Percentiles rank a stretch among this genome's conserved stretches.
phyloP scores from a whole-genome alignment of 2,329 filamentous ascomycete species.

The Botrytis galanthina region DNA sequence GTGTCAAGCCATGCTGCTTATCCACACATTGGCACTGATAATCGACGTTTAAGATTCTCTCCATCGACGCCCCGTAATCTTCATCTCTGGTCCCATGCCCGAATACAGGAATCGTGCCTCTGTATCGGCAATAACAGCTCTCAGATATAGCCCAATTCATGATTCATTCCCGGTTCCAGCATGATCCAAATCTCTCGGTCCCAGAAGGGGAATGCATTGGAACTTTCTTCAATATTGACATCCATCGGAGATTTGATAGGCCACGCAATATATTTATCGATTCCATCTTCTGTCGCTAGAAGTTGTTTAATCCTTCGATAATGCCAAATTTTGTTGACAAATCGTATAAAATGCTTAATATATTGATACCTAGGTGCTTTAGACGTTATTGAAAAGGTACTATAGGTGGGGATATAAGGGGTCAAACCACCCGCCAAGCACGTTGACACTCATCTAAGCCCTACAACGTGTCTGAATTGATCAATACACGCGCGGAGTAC shows the following conservation, averaged over 20 bases:
- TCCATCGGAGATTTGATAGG: conserved; percentile 5
- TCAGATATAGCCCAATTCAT: background rate
- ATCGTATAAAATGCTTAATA: conserved; percentile 2
- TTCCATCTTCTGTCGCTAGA: background rate
- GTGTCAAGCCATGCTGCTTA: background rate
- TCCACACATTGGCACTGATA: background rate
- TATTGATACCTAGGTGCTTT: background rate
- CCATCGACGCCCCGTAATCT: conserved; percentile 11
- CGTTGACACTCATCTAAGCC: conserved; percentile 16
- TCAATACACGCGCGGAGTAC: conserved; percentile 10
- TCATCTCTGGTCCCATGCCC: background rate
- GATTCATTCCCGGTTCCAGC: background rate
- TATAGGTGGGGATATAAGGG: conserved; percentile 9
- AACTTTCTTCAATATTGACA: conserved; percentile 1
- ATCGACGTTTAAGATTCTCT: background rate
- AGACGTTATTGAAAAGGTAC: background rate
- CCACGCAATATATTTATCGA: background rate
- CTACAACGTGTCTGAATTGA: conserved; percentile 12
- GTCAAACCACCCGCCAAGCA: conserved; percentile 13
- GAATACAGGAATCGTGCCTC: background rate
- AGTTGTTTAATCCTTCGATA: background rate
- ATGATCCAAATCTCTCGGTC: background rate
- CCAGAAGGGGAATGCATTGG: background rate
- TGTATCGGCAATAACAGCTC: background rate
- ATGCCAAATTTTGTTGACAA: background rate